Base-by-base conservation (phyloP, 768 basidiomycete species). In the Suillus fuscotomentosus region DNA sequence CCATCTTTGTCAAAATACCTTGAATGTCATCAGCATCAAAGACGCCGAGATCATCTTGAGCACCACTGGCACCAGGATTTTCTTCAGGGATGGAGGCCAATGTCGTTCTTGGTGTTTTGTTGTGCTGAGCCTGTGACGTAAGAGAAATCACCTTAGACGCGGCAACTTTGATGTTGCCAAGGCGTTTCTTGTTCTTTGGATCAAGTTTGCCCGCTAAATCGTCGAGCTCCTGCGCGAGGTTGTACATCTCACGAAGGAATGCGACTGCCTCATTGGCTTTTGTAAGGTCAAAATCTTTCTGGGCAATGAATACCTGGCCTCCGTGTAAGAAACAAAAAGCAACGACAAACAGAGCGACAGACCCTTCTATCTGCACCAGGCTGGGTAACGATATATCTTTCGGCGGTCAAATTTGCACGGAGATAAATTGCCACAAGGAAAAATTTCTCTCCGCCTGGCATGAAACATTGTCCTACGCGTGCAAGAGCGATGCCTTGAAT, bases 221-320 rank as follows among this genome's bases (percentile, higher is more conserved):
- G 10, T 54, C 36, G 3, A 69, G n/a, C 31, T 43, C 13, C 11
- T 43, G 50, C 3, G 34, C 39, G 8, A 69, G 50, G 59, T 69
- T 69, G 38, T 61, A 69, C 67, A 68, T 66, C 54, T 65, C 68
- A 1, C 59, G 27, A 22, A 69, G 50, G 24, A 69, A 65, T 38
- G 66, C 36, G 3, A 48, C 41, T 38, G 27, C 39, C 10, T 51
- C n/a, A 0, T 47, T 24, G 5, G 10, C 14, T 0, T 6, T n/a
- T 8, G 4, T 45, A 43, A 68, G 61, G 9, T 50, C 14, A 27
- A 62, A 68, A 17, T 50, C 14, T 34, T 45, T 62, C n/a, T 15
- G 45, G 15, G 31, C 11, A 17, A 68, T 62, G 22, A n/a, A 65
- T 5, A 68, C 67, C 59, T 67, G 36, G 7, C 17, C 22, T 61